A percentile compares a stretch with the other conserved stretches of the same genome.
These are phyloP conservation scores for Pestalotiopsis sp. DNA, from an alignment of 2,329 filamentous ascomycete species.

Conservation along the genomic window DNA sequence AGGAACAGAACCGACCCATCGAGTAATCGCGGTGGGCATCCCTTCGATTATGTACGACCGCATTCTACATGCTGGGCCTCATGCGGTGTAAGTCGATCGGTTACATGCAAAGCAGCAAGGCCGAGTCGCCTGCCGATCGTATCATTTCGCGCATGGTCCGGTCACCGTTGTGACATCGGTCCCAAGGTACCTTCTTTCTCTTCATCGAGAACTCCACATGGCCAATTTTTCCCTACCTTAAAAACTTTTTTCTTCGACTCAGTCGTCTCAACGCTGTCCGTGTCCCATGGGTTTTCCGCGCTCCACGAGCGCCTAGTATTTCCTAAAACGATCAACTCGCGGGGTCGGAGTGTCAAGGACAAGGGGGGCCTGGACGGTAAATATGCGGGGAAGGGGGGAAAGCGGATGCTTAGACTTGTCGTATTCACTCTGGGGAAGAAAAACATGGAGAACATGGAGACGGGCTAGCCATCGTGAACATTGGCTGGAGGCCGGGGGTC, in stretches of 20 bases:
- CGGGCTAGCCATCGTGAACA: too few species aligned
- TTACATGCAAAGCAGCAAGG: neutral
- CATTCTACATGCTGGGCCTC: neutral
- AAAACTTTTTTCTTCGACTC: neutral
- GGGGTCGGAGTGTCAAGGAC: neutral
- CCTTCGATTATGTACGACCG: neutral
- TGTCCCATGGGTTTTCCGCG: neutral
- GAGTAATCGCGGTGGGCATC: neutral
- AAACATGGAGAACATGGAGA: neutral
- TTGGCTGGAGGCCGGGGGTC: neutral
- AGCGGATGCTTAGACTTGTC: slow-evolving; percentile 6
- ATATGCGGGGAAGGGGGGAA: slow-evolving; percentile 1
- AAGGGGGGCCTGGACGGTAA: neutral
- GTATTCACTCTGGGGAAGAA: neutral
- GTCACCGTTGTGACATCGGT: neutral
- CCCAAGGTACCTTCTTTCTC: neutral
- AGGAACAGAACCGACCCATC: neutral
- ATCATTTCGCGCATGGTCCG: neutral
- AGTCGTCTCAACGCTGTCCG: neutral
- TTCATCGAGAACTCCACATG: neutral
- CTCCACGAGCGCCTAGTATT: neutral
- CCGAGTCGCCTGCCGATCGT: neutral
- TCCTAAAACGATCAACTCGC: slow-evolving; percentile 5
- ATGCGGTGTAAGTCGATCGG: neutral
- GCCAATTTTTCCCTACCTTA: neutral